Conservation (phyloP, 1,284 basidiomycete species). For the Ganoderma multipileum region DNA sequence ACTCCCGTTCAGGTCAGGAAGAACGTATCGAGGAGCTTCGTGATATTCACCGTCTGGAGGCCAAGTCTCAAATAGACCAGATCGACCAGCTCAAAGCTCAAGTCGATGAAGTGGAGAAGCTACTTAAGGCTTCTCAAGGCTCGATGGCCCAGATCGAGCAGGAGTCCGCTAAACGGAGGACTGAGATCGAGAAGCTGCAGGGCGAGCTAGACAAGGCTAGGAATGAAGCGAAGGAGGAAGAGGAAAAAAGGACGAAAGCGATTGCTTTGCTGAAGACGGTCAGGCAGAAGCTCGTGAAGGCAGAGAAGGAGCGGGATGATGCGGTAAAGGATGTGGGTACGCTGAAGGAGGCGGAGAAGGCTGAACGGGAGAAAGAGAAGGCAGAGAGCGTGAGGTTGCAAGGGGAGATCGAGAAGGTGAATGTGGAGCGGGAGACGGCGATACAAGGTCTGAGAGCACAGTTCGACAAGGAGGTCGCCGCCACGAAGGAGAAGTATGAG, state of each 20-base stretch:
- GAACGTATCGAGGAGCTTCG: conserved; percentile 84
- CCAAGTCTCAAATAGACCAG: conserved; percentile 75
- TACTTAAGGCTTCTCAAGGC: conserved; percentile 62
- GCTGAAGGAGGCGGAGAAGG: conserved; percentile 64
- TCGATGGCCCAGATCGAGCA: conserved; percentile 55
- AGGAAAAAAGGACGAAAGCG: conserved; percentile 95
- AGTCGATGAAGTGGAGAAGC: conserved; percentile 71
- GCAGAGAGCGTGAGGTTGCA: conserved; percentile 62
- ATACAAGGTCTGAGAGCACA: conserved; percentile 69
- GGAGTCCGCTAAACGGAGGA: conserved; percentile 53
- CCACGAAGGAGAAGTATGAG: conserved; percentile 72
- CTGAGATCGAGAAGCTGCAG: conserved; percentile 62
- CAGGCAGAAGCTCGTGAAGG: conserved; percentile 90
- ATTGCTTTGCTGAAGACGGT: conserved; percentile 90
- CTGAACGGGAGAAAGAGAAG: conserved; percentile 68
- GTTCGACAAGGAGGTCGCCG: conserved; percentile 79
- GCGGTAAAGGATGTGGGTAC: conserved; percentile 59
- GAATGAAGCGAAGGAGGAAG: conserved; percentile 82
- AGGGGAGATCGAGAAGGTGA: conserved; percentile 65
- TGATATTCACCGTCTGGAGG: conserved; percentile 83
- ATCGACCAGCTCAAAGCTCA: conserved; percentile 76
- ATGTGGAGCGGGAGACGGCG: conserved; percentile 75
- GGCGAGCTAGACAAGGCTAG: conserved; percentile 70
- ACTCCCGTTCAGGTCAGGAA: conserved; percentile 70
- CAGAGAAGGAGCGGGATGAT: conserved; percentile 92